Evolutionary conservation across 2,329 filamentous ascomycete species (phyloP).

Genomic region (Ophiosphaerella korrae): DNA sequence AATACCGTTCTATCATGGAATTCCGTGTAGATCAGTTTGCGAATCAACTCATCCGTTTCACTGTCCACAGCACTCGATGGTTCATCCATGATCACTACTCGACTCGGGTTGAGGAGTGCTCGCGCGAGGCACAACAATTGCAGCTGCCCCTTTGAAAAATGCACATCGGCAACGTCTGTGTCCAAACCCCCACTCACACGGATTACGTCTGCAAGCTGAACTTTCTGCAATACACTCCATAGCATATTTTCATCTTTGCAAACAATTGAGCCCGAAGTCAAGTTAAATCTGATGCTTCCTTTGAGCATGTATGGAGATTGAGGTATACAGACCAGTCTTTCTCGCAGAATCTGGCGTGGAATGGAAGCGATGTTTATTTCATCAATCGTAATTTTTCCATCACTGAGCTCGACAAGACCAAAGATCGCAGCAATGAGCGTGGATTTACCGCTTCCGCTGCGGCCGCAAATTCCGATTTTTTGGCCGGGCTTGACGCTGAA

Average conservation of each 20-base stretch:
- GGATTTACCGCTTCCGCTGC: constrained; percentile 80
- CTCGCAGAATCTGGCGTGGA: constrained; percentile 74
- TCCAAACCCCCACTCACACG: constrained; percentile 66
- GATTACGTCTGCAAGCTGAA: too few species aligned
- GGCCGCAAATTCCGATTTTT: constrained; percentile 77
- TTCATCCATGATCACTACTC: constrained; percentile 95
- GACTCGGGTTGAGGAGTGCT: constrained; percentile 80
- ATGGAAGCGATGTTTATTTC: constrained; percentile 67
- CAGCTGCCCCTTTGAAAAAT: constrained; percentile 77
- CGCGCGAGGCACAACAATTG: constrained; percentile 93
- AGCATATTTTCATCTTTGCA: constrained; percentile 73
- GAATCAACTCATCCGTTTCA: constrained; percentile 85
- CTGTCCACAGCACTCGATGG: constrained; percentile 92
- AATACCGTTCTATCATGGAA: constrained; percentile 85
- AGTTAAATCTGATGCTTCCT: constrained; percentile 76
- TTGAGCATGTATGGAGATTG: constrained; percentile 82
- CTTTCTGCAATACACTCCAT: constrained; percentile 55
- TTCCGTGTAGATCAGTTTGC: constrained; percentile 78
- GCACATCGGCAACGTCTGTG: constrained; percentile 58
- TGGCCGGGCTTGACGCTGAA: constrained; percentile 76
- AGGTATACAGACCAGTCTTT: constrained; percentile 77
- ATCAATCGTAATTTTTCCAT: constrained; percentile 53
- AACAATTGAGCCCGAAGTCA: constrained; percentile 79
- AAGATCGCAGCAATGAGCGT: constrained; percentile 82
- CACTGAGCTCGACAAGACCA: constrained; percentile 61